phyloP scores from a whole-genome alignment of 345 rosid species.

The Lepidium aucheri region DNA sequence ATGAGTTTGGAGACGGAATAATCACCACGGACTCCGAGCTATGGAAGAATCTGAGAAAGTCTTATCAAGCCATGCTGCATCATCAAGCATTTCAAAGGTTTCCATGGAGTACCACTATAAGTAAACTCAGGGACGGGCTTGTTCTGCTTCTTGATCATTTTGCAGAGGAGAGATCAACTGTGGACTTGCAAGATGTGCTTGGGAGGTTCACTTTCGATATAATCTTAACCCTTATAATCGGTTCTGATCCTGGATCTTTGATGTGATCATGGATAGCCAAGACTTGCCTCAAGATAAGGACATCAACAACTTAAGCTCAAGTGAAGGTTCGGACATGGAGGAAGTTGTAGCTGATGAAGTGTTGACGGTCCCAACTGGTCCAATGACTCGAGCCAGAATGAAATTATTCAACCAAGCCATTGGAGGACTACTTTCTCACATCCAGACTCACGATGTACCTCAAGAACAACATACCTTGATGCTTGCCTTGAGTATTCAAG shows the following conservation, averaged over 20 bases:
- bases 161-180: neutral
- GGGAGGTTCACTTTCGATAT: neutral
- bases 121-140: neutral
- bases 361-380: too few species aligned
- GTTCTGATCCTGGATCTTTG: neutral
- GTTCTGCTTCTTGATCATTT: neutral
- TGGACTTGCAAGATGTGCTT: neutral
- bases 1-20: neutral
- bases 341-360: too few species aligned
- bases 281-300: too few species aligned
- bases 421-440: too few species aligned
- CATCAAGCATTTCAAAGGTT: neutral
- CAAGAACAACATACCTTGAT: too few species aligned
- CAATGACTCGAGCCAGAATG: too few species aligned
- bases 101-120: neutral
- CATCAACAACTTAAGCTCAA: too few species aligned
- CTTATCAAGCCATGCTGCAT: neutral
- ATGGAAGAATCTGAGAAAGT: neutral
- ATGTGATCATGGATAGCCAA: too few species aligned
- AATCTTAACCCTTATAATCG: neutral
- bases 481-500: too few species aligned
- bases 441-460: too few species aligned
- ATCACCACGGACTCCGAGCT: neutral
- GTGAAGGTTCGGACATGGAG: too few species aligned
- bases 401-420: too few species aligned